Conservation (phyloP, 2,329 filamentous ascomycete genomes). For the Lachnellula hyalina region DNA sequence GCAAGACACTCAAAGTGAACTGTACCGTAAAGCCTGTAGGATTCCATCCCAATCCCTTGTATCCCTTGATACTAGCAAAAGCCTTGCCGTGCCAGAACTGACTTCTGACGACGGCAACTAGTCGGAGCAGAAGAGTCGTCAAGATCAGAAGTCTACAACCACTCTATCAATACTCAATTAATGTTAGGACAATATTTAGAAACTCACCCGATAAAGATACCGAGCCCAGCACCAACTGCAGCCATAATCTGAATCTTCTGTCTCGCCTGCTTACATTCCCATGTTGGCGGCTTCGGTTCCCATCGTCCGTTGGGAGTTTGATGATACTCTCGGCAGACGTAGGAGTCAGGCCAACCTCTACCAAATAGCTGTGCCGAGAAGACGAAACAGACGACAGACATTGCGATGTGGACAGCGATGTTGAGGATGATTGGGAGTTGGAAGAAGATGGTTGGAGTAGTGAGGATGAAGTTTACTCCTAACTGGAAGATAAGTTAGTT, state of each 20-base stretch:
- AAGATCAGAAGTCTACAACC: background rate
- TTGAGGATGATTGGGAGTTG: conserved; percentile 6
- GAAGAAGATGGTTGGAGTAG: conserved; percentile 5
- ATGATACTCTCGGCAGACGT: background rate
- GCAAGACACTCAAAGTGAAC: background rate
- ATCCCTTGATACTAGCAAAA: background rate
- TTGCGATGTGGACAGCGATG: conserved; percentile 2
- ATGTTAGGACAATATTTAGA: conserved; percentile 1
- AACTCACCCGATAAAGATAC: conserved; percentile 7
- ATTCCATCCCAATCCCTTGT: background rate
- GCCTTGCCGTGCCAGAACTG: conserved; percentile 1
- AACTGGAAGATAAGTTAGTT: background rate
- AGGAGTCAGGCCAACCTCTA: conserved; percentile 2
- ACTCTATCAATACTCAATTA: background rate
- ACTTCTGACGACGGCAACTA: background rate
- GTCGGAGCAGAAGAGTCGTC: background rate
- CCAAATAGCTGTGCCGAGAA: background rate
- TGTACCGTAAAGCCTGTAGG: background rate
- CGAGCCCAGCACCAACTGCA: conserved; percentile 3
- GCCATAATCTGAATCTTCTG: conserved; percentile 1
- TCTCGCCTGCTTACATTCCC: background rate
- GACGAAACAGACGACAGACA: conserved; percentile 6
- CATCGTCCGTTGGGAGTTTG: background rate
- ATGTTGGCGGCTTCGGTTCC: background rate
- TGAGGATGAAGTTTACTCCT: conserved; percentile 5